phyloP scores from a whole-genome alignment of 257 asterid genomes.

The Mitragyna speciosa region DNA sequence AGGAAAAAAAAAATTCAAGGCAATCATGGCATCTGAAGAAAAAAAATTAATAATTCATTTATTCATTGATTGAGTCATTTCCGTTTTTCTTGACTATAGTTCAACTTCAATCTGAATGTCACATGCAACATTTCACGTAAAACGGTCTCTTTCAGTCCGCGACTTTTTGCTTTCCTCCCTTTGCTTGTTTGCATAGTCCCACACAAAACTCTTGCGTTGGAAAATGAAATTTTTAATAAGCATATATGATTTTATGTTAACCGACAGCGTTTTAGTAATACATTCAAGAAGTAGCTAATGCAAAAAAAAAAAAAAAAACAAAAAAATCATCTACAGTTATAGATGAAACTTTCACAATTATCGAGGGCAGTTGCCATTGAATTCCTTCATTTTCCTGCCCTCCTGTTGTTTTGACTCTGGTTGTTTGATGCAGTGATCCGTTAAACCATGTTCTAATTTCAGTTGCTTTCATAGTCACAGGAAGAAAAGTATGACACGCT shows the following conservation, averaged over 20 bases:
- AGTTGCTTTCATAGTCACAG: neutral
- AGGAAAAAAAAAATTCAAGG: neutral
- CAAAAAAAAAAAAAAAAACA: no score
- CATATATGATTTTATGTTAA: no score
- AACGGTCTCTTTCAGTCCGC: neutral
- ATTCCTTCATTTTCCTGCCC: no score
- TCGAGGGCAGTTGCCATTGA: no score
- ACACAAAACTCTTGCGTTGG: neutral
- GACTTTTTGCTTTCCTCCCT: no score
- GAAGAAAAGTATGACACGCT: neutral
- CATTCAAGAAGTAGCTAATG: neutral
- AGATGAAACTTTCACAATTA: no score
- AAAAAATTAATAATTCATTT: neutral
- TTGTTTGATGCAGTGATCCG: neutral
- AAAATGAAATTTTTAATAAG: neutral
- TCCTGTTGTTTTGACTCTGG: neutral
- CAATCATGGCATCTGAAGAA: neutral
- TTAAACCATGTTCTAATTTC: neutral
- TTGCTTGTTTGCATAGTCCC: neutral
- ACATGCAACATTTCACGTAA: conserved; percentile 8
- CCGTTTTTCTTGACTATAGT: conserved; percentile 10
- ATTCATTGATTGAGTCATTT: neutral
- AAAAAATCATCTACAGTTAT: no score
- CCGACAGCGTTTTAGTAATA: no score
- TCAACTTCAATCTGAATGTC: neutral